Conservation (phyloP, 768 basidiomycete genomes). For the Pilatotrama ljubarskyi region DNA sequence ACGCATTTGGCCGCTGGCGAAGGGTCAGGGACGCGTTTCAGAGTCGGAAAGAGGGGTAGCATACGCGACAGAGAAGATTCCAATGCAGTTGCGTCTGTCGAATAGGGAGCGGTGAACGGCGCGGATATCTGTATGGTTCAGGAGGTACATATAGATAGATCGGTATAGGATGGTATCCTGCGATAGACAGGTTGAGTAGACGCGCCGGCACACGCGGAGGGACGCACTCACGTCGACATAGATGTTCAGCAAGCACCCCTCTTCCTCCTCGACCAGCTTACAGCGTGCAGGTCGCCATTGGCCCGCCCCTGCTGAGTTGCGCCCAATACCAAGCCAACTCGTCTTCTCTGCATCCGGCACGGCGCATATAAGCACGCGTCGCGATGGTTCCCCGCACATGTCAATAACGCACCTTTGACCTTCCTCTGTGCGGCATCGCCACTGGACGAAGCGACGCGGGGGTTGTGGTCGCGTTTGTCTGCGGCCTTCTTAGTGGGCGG, state of each 20-base stretch:
- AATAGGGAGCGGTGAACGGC: conserved; percentile 74
- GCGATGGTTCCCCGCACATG: background rate
- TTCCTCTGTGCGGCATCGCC: conserved; percentile 51
- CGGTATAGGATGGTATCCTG: conserved; percentile 76
- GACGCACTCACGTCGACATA: conserved; percentile 66
- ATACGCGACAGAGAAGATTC: conserved; percentile 65
- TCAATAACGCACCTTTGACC: conserved; percentile 52
- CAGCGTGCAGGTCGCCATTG: conserved; percentile 77
- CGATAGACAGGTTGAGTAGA: background rate
- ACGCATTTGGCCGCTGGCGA: conserved; percentile 59
- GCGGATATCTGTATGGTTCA: conserved; percentile 82
- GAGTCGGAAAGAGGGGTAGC: conserved; percentile 21
- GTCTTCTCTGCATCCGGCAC: conserved; percentile 56
- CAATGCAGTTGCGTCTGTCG: conserved; percentile 72
- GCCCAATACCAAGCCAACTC: conserved; percentile 66
- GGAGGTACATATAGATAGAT: conserved; percentile 68
- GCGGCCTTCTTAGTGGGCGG: conserved; percentile 48
- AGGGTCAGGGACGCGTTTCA: background rate
- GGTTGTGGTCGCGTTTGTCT: conserved; percentile 52
- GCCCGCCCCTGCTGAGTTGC: conserved; percentile 49
- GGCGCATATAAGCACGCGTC: conserved; percentile 1
- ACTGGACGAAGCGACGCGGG: conserved; percentile 29
- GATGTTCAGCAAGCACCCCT: conserved; percentile 66
- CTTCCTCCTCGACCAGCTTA: conserved; percentile 66
- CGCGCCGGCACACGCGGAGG: background rate